Base-by-base conservation (phyloP, 2,329 filamentous ascomycete species). In the Didymella keratinophila region DNA sequence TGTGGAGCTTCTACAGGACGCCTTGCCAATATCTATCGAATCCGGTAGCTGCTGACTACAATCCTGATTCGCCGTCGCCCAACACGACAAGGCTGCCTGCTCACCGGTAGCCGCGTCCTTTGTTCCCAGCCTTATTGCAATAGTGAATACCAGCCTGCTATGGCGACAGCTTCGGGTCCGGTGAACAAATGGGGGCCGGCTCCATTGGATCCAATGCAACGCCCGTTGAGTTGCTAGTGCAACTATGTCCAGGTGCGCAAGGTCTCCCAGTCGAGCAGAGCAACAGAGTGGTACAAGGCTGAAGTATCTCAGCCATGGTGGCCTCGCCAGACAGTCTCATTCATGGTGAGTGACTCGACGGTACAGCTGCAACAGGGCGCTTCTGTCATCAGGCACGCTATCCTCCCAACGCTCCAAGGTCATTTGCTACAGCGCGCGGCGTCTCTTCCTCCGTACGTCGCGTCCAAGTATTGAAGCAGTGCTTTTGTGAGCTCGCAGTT, bases 1-100 rank as follows among this genome's bases (percentile, higher is more conserved):
- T 46, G 56, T 58, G 56, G 56, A 58, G 50, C 50, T 34, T 25
- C 39, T 42, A 54, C 43, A 46, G 45, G 56, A 44, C 45, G 41
- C 49, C 41, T 53, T 46, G 39, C 18, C 39, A 41, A 25, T 27
- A 42, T 23, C 45, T 27, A 47, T 41, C 41, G 39, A 14, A 30
- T 39, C 47, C 21, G 27, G 47, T 42, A 23, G 41, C 32, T 52
- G 32, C 51, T 52, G 37, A 53, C 39, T 45, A 20, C 39, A 20
- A 16, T 16, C 36, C 42, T 34, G 16, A 39, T 44, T 49, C 50
- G 49, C 44, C 30, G 7, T 34, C 25, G 16, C 32, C 27, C 39
- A 45, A 23, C 46, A 36, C 50, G 41, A 53, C 41, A 50, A 51
- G 45, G 56, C 56, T 54, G 50, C 36, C 56, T 32, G 50, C 46